phyloP scores from a whole-genome alignment of 192 early-diverging fungal genomes.

The Haplosporangium gracile region DNA sequence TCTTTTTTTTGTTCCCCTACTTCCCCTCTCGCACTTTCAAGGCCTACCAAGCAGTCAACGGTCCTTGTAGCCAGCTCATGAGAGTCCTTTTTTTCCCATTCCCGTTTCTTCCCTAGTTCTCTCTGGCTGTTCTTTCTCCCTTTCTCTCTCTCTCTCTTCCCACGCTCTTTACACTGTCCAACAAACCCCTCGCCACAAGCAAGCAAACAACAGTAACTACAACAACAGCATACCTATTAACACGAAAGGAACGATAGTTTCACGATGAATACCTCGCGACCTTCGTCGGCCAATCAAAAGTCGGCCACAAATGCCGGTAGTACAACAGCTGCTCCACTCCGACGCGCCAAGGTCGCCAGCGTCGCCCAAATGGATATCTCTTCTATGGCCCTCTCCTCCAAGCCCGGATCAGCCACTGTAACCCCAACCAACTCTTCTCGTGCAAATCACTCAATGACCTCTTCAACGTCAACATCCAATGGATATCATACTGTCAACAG shows the following conservation, averaged over 20 bases:
- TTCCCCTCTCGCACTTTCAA: not conserved
- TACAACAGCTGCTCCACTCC: not conserved
- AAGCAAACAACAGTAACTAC: not conserved
- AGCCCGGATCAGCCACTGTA: not conserved
- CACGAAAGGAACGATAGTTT: not conserved
- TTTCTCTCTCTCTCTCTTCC: too few relatives aligned
- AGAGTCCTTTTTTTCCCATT: too few relatives aligned
- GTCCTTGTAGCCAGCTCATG: not conserved
- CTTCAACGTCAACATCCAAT: not conserved
- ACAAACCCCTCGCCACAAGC: not conserved
- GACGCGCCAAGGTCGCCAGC: constrained; percentile 36
- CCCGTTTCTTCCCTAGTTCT: not conserved
- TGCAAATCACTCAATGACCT: constrained; percentile 2
- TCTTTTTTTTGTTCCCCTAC: not conserved
- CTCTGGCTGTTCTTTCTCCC: not conserved
- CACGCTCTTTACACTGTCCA: not conserved
- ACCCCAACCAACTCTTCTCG: constrained; percentile 1
- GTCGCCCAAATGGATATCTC: constrained; percentile 47
- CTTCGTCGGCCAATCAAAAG: constrained; percentile 26
- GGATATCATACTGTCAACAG: not conserved
- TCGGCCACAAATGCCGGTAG: not conserved
- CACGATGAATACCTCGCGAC: constrained; percentile 31
- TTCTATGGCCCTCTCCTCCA: constrained; percentile 10
- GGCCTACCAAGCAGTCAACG: not conserved
- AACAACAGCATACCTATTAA: not conserved